Evolutionary conservation across 1,139 yeast species (phyloP).

Genomic region (Tardiomyces digboiensis): DNA sequence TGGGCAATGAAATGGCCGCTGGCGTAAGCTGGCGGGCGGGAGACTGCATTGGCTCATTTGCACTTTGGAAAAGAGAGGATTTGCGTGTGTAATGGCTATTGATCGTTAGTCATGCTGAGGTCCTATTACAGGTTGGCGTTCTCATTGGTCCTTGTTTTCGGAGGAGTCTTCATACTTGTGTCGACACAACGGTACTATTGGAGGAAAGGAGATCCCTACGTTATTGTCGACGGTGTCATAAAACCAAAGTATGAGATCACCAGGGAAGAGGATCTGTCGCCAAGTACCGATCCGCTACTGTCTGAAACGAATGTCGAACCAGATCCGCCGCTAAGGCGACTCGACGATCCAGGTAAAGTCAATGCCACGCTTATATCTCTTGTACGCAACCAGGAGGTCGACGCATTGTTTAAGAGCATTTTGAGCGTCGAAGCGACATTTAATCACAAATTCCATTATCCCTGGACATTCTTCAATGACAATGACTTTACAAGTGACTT

Average conservation of each 20-base stretch:
- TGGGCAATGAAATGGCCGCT: too few species aligned
- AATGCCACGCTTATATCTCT: constrained; percentile 69
- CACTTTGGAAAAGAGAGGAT: too few species aligned
- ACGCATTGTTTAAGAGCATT: constrained; percentile 42
- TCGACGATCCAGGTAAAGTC: constrained; percentile 29
- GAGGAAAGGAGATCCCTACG: not conserved
- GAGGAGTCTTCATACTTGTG: not conserved
- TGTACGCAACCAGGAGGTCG: constrained; percentile 55
- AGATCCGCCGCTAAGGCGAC: not conserved
- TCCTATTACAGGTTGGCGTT: not conserved
- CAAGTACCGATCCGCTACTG: not conserved
- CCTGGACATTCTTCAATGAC: constrained; percentile 75
- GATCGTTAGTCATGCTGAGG: not conserved
- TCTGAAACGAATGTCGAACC: not conserved
- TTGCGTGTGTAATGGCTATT: too few species aligned
- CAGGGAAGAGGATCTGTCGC: not conserved
- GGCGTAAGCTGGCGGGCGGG: too few species aligned
- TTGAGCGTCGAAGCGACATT: constrained; percentile 51
- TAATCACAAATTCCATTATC: constrained; percentile 58
- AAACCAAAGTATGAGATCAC: not conserved
- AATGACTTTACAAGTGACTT: constrained; percentile 51
- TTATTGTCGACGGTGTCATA: not conserved
- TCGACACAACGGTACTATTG: not conserved
- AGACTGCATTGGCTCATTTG: too few species aligned
- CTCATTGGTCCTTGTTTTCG: not conserved